phyloP scores from a whole-genome alignment of 371 early-diverging fungal species.

The Thermomucor indicae-seudaticae region DNA sequence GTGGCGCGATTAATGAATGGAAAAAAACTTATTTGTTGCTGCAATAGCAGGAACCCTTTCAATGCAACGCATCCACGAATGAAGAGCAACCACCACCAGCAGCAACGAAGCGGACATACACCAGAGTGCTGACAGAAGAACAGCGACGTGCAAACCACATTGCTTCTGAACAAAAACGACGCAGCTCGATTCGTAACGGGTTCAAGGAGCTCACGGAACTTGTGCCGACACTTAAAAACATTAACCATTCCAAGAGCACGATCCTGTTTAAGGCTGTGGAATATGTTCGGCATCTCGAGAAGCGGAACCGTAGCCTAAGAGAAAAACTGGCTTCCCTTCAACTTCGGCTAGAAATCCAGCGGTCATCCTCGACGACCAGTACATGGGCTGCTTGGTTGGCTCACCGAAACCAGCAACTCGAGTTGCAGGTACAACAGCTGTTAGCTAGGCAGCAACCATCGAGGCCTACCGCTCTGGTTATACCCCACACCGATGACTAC shows the following conservation, averaged over 20 bases:
- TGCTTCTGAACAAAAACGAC: slow-evolving; percentile 83
- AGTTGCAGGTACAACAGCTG: slow-evolving; percentile 10
- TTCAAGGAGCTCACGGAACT: slow-evolving; percentile 77
- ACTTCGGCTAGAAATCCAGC: slow-evolving; percentile 28
- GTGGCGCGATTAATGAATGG: too few species aligned
- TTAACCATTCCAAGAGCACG: slow-evolving; percentile 48
- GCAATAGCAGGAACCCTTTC: neutral
- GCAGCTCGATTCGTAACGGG: slow-evolving; percentile 77
- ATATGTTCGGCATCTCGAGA: slow-evolving; percentile 36
- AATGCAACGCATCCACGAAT: neutral
- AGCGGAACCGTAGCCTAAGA: slow-evolving; percentile 36
- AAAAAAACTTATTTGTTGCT: slow-evolving; percentile 16
- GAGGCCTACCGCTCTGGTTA: too few species aligned
- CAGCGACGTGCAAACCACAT: slow-evolving; percentile 90
- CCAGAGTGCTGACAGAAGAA: slow-evolving; percentile 73
- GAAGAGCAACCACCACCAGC: slow-evolving; percentile 3
- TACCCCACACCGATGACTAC: too few species aligned
- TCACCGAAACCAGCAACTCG: slow-evolving; percentile 19
- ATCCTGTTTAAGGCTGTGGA: slow-evolving; percentile 50
- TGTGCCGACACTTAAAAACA: slow-evolving; percentile 67
- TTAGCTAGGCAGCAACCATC: neutral
- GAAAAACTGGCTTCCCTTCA: slow-evolving; percentile 47
- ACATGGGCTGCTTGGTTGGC: slow-evolving; percentile 15
- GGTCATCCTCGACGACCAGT: slow-evolving; percentile 2
- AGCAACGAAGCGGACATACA: slow-evolving; percentile 11